A percentile compares a stretch with the other conserved stretches of the same genome.
These are phyloP conservation scores for Aspergillaceae sp. DNA, from an alignment of 2,329 filamentous ascomycete species.

Conservation along the genomic window DNA sequence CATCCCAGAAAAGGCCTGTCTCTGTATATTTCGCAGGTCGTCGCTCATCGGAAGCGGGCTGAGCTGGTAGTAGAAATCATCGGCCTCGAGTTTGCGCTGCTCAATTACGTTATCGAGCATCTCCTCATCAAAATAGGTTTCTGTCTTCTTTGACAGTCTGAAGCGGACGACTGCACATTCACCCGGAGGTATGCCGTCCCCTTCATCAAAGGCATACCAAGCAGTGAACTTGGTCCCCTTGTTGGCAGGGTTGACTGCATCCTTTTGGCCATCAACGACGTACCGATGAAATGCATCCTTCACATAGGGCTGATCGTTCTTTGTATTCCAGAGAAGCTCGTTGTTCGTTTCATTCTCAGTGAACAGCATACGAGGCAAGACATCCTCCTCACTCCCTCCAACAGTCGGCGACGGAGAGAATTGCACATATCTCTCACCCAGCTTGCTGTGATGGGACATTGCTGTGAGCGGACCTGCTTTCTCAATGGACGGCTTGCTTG, in stretches of 20 bases:
- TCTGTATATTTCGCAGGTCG: conserved; percentile 87
- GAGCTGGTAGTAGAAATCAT: conserved; percentile 91
- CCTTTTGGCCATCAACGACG: conserved; percentile 73
- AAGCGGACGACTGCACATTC: conserved; percentile 95
- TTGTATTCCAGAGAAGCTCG: conserved; percentile 62
- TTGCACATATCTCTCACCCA: conserved; percentile 76
- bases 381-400: conserved; percentile 68
- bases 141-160: conserved; percentile 66
- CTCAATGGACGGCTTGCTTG: conserved; percentile 72
- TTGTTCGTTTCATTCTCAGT: conserved; percentile 95
- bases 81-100: conserved; percentile 74
- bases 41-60: conserved; percentile 90
- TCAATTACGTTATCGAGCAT: conserved; percentile 86
- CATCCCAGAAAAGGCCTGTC: conserved; percentile 92
- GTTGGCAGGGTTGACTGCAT: conserved; percentile 68
- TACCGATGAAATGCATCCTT: conserved; percentile 92
- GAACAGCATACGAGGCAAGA: conserved; percentile 77
- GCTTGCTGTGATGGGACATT: conserved; percentile 66
- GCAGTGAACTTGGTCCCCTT: conserved; percentile 82
- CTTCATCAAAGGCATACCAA: conserved; percentile 88
- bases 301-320: conserved; percentile 76
- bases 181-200: conserved; percentile 74
- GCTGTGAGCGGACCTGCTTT: conserved; percentile 58
- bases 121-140: conserved; percentile 82
- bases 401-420: conserved; percentile 85